phyloP scores from a whole-genome alignment of 2,329 filamentous ascomycete genomes.

The Colletotrichum graminicola region DNA sequence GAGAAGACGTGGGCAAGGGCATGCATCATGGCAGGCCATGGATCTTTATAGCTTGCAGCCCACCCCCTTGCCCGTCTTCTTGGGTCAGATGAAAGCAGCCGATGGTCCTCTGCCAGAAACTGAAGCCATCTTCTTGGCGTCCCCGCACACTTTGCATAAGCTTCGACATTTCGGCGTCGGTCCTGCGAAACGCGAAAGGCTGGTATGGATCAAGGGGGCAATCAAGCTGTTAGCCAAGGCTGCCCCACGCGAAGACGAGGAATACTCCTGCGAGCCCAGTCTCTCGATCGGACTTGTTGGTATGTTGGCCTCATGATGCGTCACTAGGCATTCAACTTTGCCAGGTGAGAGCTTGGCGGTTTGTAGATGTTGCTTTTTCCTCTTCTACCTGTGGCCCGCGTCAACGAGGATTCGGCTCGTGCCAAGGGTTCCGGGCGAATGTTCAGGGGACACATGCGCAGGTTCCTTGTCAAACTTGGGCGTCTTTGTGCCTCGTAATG shows the following conservation, averaged over 20 bases:
- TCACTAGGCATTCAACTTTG: slow-evolving; percentile 4
- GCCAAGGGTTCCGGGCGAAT: slow-evolving; percentile 7
- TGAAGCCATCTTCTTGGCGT: slow-evolving; percentile 30
- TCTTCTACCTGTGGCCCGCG: slow-evolving; percentile 8
- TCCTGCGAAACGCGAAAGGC: slow-evolving; percentile 15
- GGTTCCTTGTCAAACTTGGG: slow-evolving; percentile 20
- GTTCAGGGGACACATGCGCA: slow-evolving; percentile 23
- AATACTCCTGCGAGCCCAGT: slow-evolving; percentile 12
- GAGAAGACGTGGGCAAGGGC: neutral
- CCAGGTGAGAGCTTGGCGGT: slow-evolving; percentile 23
- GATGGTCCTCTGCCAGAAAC: slow-evolving; percentile 25
- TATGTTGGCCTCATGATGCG: neutral
- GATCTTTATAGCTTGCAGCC: slow-evolving; percentile 36
- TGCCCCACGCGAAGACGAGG: slow-evolving; percentile 31
- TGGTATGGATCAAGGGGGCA: slow-evolving; percentile 29
- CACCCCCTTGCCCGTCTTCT: slow-evolving; percentile 7
- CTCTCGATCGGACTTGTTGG: neutral
- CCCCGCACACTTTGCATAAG: slow-evolving; percentile 27
- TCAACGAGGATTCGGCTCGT: neutral
- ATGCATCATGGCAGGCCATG: slow-evolving; percentile 14
- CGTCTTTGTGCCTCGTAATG: slow-evolving; percentile 30
- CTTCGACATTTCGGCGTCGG: slow-evolving; percentile 17
- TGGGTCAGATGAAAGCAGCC: slow-evolving; percentile 24
- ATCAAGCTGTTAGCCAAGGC: slow-evolving; percentile 22
- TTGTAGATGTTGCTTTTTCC: slow-evolving; percentile 10